Percentiles rank a stretch among this genome's conserved stretches.
Conservation (phyloP, 805 yeast species). For the Grigorovia jiainica region DNA sequence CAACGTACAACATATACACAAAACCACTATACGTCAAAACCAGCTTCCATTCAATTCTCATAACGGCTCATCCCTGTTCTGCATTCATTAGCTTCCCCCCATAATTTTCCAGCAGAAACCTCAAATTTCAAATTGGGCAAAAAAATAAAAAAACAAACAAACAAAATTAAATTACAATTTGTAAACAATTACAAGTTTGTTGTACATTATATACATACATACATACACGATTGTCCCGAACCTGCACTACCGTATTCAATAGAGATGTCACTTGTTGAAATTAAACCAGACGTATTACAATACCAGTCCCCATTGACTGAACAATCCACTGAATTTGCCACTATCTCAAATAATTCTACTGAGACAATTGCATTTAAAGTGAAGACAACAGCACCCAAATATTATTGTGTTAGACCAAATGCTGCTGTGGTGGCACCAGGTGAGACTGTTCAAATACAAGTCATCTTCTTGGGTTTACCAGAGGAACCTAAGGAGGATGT, state of each 20-base stretch:
- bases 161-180: too few species aligned
- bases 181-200: too few species aligned
- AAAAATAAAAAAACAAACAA: too few species aligned
- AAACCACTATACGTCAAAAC: too few species aligned
- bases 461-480: conserved; percentile 75
- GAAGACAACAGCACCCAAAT: conserved; percentile 94
- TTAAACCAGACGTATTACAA: conserved; percentile 63
- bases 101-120: too few species aligned
- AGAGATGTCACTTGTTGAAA: conserved; percentile 43
- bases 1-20: not conserved
- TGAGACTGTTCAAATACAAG: conserved; percentile 58
- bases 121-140: too few species aligned
- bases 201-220: too few species aligned
- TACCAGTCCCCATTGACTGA: conserved; percentile 70
- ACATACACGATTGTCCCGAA: not conserved
- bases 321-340: conserved; percentile 52
- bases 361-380: conserved; percentile 80
- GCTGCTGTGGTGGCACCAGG: conserved; percentile 77
- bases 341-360: conserved; percentile 46
- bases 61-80: too few species aligned
- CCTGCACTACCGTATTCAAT: not conserved
- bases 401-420: conserved; percentile 93
- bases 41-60: too few species aligned
- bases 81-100: too few species aligned
- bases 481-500: conserved; percentile 65